Evolutionary conservation across 208 protist genomes (phyloP).

Genomic region (Lotmaria passim): DNA sequence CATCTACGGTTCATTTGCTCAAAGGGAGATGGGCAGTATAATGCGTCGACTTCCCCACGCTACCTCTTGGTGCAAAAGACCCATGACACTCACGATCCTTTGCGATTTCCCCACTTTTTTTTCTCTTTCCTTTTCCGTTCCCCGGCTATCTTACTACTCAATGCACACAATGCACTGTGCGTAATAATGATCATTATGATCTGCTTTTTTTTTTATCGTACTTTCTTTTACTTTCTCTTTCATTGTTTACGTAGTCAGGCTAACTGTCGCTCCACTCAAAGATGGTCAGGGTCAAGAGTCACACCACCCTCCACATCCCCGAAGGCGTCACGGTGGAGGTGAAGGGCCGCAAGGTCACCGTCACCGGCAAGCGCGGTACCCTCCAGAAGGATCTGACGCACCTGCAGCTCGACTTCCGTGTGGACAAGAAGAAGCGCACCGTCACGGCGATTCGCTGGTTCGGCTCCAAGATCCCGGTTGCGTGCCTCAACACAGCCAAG

Average conservation of each 20-base stretch:
- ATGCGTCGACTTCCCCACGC: too few species aligned
- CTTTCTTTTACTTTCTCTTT: constrained; percentile 10
- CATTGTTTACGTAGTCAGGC: background rate
- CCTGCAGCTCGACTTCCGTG: constrained; percentile 90
- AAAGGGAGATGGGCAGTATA: too few species aligned
- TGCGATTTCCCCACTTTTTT: constrained; percentile 5
- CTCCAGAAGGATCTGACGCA: constrained; percentile 95
- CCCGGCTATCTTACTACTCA: background rate
- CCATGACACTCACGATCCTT: background rate
- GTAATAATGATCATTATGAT: background rate
- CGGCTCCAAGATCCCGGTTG: constrained; percentile 93
- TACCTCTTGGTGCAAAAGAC: background rate
- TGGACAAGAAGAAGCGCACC: constrained; percentile 60
- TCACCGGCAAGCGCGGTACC: constrained; percentile 96
- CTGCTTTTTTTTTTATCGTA: too few species aligned
- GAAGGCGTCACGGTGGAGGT: constrained; percentile 71
- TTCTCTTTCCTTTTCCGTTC: constrained; percentile 16
- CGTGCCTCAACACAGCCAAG: constrained; percentile 96
- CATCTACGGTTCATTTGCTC: too few species aligned
- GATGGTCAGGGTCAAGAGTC: constrained; percentile 91
- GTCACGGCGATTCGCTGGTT: constrained; percentile 96
- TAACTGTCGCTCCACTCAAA: constrained; percentile 30
- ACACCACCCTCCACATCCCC: constrained; percentile 64
- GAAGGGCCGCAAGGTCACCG: constrained; percentile 81
- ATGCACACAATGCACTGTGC: background rate